Evolutionary conservation across 768 basidiomycete genomes (phyloP).

Genomic region (Boletus tomentosulus): DNA sequence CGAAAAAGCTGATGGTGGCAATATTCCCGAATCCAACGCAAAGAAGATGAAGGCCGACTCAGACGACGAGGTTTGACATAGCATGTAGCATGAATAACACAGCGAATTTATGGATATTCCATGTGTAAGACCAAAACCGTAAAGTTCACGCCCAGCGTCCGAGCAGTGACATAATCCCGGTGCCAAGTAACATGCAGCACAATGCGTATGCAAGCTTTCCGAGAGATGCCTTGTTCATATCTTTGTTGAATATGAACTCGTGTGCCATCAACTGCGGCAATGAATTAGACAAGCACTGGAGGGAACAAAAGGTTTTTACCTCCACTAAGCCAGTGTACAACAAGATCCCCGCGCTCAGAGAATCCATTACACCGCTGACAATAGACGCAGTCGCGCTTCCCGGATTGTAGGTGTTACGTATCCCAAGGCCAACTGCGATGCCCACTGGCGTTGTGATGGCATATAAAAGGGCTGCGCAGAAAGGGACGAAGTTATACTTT

Average conservation of each 20-base stretch:
- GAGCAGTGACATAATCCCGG: constrained; percentile 85
- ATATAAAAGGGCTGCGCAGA: constrained; percentile 59
- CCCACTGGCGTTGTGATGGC: constrained; percentile 83
- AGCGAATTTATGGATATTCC: background rate
- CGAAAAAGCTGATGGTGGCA: constrained; percentile 1
- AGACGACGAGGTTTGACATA: constrained; percentile 2
- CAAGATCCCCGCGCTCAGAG: constrained; percentile 82
- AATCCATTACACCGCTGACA: constrained; percentile 81
- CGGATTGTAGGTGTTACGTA: constrained; percentile 78
- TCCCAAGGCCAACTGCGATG: constrained; percentile 78
- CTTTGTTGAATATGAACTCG: constrained; percentile 88
- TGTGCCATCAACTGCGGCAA: constrained; percentile 77
- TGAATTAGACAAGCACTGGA: constrained; percentile 1
- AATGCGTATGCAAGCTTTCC: constrained; percentile 67
- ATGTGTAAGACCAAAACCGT: background rate
- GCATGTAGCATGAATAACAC: background rate
- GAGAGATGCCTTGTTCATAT: constrained; percentile 72
- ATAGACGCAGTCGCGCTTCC: constrained; percentile 69
- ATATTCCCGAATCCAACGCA: constrained; percentile 1
- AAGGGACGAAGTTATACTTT: constrained; percentile 53
- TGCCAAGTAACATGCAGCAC: constrained; percentile 76
- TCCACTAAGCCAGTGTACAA: constrained; percentile 86
- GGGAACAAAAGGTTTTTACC: constrained; percentile 32
- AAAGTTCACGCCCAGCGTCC: constrained; percentile 75
- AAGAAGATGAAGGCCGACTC: constrained; percentile 20